Percentiles rank a stretch among this genome's conserved stretches.
These are phyloP conservation scores for Mycena epipterygia DNA, from an alignment of 768 basidiomycete genomes.

Conservation along the genomic window DNA sequence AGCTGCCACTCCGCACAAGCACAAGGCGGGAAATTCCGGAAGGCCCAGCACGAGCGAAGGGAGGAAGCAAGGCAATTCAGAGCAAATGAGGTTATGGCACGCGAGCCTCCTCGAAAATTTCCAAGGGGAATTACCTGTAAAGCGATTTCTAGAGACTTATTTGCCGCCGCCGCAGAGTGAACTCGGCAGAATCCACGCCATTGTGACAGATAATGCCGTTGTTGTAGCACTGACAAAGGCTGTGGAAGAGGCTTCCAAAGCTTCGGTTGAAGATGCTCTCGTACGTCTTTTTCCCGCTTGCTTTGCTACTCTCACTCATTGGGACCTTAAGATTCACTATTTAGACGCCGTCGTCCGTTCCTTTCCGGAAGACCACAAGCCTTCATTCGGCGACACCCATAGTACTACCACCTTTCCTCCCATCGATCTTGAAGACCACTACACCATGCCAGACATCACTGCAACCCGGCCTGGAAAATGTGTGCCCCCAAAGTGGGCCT, in stretches of 20 bases:
- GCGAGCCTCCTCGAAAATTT: background rate
- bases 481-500: background rate
- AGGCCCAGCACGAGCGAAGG: too few species aligned
- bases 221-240: background rate
- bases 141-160: background rate
- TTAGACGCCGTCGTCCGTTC: background rate
- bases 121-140: background rate
- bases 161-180: background rate
- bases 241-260: background rate
- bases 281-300: background rate
- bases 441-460: constrained; percentile 15
- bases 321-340: background rate
- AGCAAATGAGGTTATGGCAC: background rate
- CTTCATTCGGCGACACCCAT: constrained; percentile 9
- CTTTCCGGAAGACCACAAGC: background rate
- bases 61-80: too few species aligned
- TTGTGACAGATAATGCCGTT: background rate
- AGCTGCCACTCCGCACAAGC: too few species aligned
- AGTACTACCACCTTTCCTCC: background rate
- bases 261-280: background rate
- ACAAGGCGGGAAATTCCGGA: too few species aligned
- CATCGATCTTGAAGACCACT: background rate
- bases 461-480: background rate
- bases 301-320: background rate
- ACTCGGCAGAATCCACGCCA: background rate